A percentile compares a stretch with the other conserved stretches of the same genome.
Conservation (phyloP, 2,329 filamentous ascomycete species). For the Nigrospora oryzae region DNA sequence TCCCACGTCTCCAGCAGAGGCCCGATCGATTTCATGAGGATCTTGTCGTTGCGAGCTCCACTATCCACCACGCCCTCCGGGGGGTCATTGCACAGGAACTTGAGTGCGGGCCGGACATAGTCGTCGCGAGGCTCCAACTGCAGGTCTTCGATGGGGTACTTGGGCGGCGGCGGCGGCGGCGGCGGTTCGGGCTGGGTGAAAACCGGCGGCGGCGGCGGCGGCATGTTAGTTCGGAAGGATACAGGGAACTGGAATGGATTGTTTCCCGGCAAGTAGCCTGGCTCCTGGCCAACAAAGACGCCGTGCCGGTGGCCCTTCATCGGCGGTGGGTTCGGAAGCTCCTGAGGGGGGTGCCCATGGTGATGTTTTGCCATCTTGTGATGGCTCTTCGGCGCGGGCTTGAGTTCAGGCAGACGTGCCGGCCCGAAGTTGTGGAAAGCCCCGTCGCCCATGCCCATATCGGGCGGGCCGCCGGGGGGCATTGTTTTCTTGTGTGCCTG, state of each 20-base stretch:
- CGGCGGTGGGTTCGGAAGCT: constrained; percentile 29
- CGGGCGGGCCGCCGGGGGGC: constrained; percentile 17
- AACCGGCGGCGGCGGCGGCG: constrained; percentile 34
- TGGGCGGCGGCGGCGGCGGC: constrained; percentile 67
- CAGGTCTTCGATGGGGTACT: constrained; percentile 93
- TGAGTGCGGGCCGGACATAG: constrained; percentile 62
- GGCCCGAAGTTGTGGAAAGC: constrained; percentile 31
- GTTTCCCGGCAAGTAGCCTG: constrained; percentile 30
- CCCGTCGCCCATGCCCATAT: constrained; percentile 9
- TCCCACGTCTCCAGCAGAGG: constrained; percentile 88
- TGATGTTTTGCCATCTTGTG: constrained; percentile 50
- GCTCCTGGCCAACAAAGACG: constrained; percentile 24
- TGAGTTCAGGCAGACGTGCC: constrained; percentile 60
- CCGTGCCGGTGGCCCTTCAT: constrained; percentile 27
- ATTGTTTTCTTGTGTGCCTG: constrained; percentile 56
- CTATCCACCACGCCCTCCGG: constrained; percentile 39
- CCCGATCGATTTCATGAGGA: constrained; percentile 80
- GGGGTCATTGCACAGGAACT: constrained; percentile 65
- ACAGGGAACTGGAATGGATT: constrained; percentile 39
- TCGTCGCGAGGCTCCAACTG: constrained; percentile 65
- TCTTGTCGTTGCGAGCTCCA: constrained; percentile 43
- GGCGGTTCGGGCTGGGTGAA: constrained; percentile 39
- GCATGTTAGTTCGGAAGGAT: constrained; percentile 31
- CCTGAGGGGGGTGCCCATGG: constrained; percentile 20
- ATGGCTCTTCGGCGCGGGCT: constrained; percentile 62